Conservation (phyloP, 2,329 filamentous ascomycete genomes). For the Rasamsonia emersonii region DNA sequence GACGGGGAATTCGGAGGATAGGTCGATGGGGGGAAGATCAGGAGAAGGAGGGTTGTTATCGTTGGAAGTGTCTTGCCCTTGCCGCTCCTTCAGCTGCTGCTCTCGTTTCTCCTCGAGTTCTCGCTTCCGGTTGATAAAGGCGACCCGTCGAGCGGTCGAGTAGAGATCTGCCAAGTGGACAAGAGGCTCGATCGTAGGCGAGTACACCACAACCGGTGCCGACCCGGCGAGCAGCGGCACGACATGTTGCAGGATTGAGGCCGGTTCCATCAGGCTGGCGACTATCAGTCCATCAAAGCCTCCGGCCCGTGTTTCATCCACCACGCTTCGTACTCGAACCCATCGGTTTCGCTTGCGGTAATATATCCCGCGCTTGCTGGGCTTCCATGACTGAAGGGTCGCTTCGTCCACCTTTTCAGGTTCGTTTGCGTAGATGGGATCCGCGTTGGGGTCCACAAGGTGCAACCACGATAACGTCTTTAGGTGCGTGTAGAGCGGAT, state of each 20-base stretch:
- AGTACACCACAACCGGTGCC: constrained; percentile 78
- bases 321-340: constrained; percentile 61
- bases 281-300: constrained; percentile 77
- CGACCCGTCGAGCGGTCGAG: constrained; percentile 66
- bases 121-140: constrained; percentile 47
- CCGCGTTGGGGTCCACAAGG: constrained; percentile 66
- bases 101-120: constrained; percentile 15
- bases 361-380: constrained; percentile 73
- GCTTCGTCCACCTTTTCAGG: constrained; percentile 53
- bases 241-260: constrained; percentile 63
- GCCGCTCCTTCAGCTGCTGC: too few relatives aligned
- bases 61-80: constrained; percentile 8
- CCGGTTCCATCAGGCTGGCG: constrained; percentile 72
- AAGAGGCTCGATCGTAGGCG: constrained; percentile 69
- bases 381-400: constrained; percentile 63
- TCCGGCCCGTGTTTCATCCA: constrained; percentile 65
- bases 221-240: constrained; percentile 77
- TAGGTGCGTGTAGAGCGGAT: constrained; percentile 75
- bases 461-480: constrained; percentile 88
- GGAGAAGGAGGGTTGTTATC: constrained; percentile 12
- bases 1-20: constrained; percentile 65
- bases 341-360: constrained; percentile 82
- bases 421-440: constrained; percentile 62
- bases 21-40: constrained; percentile 12
- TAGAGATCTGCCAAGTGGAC: constrained; percentile 73